These are phyloP conservation scores for Plasmodium chabaudi DNA, from an alignment of 169 alveolate species.

Conservation along the genomic window DNA sequence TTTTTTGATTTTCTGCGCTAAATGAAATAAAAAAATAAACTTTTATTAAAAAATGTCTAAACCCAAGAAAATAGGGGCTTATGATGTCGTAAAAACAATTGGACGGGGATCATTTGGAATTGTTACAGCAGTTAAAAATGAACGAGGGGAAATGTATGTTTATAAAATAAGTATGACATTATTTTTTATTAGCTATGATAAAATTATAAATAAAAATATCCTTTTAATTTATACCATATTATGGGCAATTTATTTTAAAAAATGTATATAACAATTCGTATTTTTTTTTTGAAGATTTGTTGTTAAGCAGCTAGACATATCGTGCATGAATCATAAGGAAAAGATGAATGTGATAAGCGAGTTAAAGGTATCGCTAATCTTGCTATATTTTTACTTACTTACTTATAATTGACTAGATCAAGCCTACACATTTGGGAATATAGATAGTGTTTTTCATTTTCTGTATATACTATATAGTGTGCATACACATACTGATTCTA, in stretches of 20 bases:
- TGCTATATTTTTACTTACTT: not conserved
- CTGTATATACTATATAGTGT: too few species aligned
- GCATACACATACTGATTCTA: too few species aligned
- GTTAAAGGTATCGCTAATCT: not conserved
- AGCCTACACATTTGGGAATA: conserved; percentile 4
- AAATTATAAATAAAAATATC: not conserved
- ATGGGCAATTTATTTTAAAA: not conserved
- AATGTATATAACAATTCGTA: not conserved
- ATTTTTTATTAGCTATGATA: too few species aligned
- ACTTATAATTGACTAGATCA: not conserved
- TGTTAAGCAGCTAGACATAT: conserved; percentile 69
- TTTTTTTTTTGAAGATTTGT: conserved; percentile 43
- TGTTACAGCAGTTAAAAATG: conserved; percentile 69
- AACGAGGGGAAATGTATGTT: conserved; percentile 47
- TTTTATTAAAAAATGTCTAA: conserved; percentile 54
- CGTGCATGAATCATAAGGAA: conserved; percentile 73
- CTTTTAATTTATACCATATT: not conserved
- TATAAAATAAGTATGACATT: not conserved
- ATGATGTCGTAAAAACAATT: conserved; percentile 67
- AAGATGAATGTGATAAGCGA: conserved; percentile 72
- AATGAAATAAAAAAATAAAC: not conserved
- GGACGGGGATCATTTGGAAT: conserved; percentile 76
- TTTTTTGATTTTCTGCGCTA: not conserved
- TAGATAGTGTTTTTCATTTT: not conserved
- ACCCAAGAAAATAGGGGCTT: conserved; percentile 56